Percentiles rank a stretch among this genome's conserved stretches.
These are phyloP conservation scores for Bipolaris victoriae DNA, from an alignment of 2,329 filamentous ascomycete species.

Conservation along the genomic window DNA sequence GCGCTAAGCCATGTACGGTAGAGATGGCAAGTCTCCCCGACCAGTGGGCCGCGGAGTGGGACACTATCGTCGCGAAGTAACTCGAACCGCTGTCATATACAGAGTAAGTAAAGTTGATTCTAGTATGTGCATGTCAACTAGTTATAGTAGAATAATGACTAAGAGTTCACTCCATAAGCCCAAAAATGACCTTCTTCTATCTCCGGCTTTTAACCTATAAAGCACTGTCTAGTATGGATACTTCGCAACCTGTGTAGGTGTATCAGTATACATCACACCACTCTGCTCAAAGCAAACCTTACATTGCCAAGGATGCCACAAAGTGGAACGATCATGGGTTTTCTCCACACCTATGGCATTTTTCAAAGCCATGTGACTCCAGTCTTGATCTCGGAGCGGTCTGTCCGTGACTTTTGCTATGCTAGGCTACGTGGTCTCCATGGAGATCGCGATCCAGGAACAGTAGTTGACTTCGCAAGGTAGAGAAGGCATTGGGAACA, in stretches of 20 bases:
- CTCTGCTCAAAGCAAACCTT: neutral
- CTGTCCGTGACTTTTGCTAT: neutral
- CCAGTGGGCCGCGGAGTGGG: slow-evolving; percentile 4
- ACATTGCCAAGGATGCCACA: neutral
- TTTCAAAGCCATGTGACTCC: neutral
- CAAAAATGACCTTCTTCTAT: neutral
- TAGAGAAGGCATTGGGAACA: neutral
- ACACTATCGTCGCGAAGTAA: neutral
- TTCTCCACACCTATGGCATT: neutral
- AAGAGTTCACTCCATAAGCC: neutral
- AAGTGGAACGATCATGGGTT: neutral
- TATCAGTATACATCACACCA: neutral
- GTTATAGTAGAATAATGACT: too few species aligned
- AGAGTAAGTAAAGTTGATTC: neutral
- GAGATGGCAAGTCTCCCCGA: slow-evolving; percentile 12
- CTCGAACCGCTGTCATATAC: slow-evolving; percentile 4
- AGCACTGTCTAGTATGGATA: neutral
- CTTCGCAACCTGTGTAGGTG: neutral
- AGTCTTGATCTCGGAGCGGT: neutral
- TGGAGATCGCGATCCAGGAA: neutral
- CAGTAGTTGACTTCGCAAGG: neutral
- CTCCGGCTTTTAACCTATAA: neutral
- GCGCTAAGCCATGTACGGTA: neutral
- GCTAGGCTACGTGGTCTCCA: neutral
- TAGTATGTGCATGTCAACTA: too few species aligned